Evolutionary conservation across 2,329 filamentous ascomycete genomes (phyloP).

Genomic region (Calonectria pteridis): DNA sequence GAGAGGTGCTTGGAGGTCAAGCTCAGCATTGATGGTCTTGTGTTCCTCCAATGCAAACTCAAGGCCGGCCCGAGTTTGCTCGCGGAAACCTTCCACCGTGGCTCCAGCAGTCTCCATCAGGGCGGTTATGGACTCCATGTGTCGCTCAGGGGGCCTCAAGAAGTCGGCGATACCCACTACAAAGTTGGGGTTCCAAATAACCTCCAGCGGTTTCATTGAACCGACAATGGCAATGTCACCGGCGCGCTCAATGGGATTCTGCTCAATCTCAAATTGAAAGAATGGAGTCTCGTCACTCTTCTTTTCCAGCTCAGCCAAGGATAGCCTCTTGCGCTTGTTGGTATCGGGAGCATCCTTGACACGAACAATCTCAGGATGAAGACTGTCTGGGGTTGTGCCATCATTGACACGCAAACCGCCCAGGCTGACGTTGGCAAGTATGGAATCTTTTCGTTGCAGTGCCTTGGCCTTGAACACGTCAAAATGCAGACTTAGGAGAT

Average conservation of each 20-base stretch:
- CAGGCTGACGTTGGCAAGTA: conserved; percentile 88
- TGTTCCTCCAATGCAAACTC: conserved; percentile 98
- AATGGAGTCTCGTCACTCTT: conserved; percentile 76
- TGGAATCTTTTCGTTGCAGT: conserved; percentile 89
- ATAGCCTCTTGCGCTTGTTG: conserved; percentile 61
- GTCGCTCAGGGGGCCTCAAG: conserved; percentile 94
- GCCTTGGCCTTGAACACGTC: conserved; percentile 94
- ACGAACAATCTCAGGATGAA: conserved; percentile 94
- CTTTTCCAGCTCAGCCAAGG: conserved; percentile 66
- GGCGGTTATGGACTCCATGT: conserved; percentile 98
- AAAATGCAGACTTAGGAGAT: conserved; percentile 92
- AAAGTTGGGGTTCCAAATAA: conserved; percentile 97
- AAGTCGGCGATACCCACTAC: conserved; percentile 92
- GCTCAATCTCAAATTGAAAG: conserved; percentile 92
- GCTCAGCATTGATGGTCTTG: conserved; percentile 95
- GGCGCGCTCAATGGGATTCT: conserved; percentile 92
- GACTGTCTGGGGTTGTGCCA: conserved; percentile 89
- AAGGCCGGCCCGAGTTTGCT: conserved; percentile 94
- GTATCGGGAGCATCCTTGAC: conserved; percentile 85
- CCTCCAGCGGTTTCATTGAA: conserved; percentile 94
- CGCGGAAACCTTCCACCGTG: conserved; percentile 92
- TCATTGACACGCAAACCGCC: conserved; percentile 96
- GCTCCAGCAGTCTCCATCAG: conserved; percentile 96
- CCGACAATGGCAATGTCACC: conserved; percentile 92
- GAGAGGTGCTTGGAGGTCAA: conserved; percentile 94